A percentile compares a stretch with the other conserved stretches of the same genome.
Conservation (phyloP, 208 protist genomes). For the Trypanosoma avium region DNA sequence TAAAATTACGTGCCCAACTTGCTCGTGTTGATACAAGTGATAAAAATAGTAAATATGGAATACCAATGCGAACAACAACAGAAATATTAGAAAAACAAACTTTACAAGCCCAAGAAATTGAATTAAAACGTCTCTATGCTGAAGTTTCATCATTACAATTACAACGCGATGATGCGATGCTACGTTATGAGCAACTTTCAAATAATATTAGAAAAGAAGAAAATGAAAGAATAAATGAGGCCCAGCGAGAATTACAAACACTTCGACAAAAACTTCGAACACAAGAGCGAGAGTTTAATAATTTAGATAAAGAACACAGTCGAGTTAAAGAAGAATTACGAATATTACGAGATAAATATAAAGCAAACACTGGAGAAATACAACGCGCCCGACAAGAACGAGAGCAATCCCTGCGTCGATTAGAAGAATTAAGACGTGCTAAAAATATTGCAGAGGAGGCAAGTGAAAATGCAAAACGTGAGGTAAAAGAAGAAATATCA, state of each 20-base stretch:
- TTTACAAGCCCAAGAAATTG: conserved; percentile 62
- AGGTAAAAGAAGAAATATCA: conserved; percentile 11
- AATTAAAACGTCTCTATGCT: conserved; percentile 72
- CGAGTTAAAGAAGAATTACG: conserved; percentile 25
- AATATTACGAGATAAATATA: conserved; percentile 18
- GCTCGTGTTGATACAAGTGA: conserved; percentile 45
- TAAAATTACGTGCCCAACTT: conserved; percentile 71
- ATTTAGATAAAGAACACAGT: conserved; percentile 7
- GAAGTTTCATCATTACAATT: conserved; percentile 59
- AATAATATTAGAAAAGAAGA: conserved; percentile 44
- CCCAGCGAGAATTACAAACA: conserved; percentile 12
- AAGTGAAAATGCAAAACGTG: conserved; percentile 6
- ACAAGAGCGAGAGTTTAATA: conserved; percentile 17
- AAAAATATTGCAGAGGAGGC: conserved; percentile 3
- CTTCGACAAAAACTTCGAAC: conserved; percentile 17
- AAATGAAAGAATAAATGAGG: conserved; percentile 26
- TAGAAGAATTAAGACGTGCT: conserved; percentile 31
- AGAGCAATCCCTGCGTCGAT: conserved; percentile 22
- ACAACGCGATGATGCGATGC: conserved; percentile 69
- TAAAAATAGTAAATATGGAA: conserved; percentile 10
- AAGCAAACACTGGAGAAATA: conserved; percentile 11
- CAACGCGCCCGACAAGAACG: conserved; percentile 21
- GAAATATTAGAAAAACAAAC: conserved; percentile 71
- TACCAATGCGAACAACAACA: conserved; percentile 35
- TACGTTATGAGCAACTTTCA: conserved; percentile 69